Evolutionary conservation across 2,329 filamentous ascomycete species (phyloP), one percentile per base, ranked within the genome.

Genomic region (Cryphonectria radicalis): DNA sequence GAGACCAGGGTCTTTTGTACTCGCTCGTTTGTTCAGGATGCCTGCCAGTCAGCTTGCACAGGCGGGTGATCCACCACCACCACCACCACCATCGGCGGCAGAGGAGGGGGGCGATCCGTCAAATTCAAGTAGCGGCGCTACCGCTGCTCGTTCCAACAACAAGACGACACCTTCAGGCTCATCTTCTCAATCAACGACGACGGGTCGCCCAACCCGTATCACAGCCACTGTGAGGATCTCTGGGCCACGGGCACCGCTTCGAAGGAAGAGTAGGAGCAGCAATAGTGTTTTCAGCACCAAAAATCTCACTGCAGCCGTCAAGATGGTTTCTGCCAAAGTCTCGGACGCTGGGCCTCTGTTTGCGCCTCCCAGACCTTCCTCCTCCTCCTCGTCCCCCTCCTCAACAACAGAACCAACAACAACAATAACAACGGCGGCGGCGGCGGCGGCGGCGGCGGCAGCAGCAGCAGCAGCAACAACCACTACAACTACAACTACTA

Each of bases 271-370:
- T 37, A 67, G 69, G 37, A 73, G 43, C 22, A 59, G 71, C 60
- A 65, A 32, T 32, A 71, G 69, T 28, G 69, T 73, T 28, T 73
- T 71, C 57, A 73, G 71, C 65, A 71, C 71, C n/a, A 73, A 73
- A 22, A 73, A 73, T 13, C 71, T 73, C 55, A 46, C 69, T 43
- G 71, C 71, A 17, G 71, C 71, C 40, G 71, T 73, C 66, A 73
- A 43, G 50, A 73, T 73, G 71, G 71, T 73, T 22, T 63, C 71
- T 22, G 63, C 71, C 65, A 70, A 70, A n/a, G 70, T 59, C 40
- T 70, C 68, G 32, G 68, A 72, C 42, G 42, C 71, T 13, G 63
- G 55, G n/a, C 69, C 71, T 22, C 63, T 68, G 57, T 60, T 62
- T 11, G 50, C 68, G 28, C 14, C 66, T 37, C 14, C 66, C 6